A percentile compares a stretch with the other conserved stretches of the same genome.
These are phyloP conservation scores for Saturnispora hagleri DNA, from an alignment of 805 yeast genomes.

Conservation along the genomic window DNA sequence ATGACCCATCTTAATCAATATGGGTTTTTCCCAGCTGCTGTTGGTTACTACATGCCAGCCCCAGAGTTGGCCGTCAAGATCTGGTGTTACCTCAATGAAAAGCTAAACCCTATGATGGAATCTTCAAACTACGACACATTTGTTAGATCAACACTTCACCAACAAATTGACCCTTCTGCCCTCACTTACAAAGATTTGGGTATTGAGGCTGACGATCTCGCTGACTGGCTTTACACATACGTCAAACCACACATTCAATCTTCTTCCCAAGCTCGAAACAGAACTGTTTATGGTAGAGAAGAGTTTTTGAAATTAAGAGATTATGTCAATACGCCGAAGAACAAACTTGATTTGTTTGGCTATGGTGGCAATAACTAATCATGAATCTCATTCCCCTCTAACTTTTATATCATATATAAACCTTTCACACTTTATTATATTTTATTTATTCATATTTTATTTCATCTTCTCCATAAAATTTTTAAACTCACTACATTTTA, in stretches of 20 bases:
- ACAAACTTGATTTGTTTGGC: conserved; percentile 26
- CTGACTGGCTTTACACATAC: conserved; percentile 39
- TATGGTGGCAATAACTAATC: conserved; percentile 14
- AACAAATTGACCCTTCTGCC: conserved; percentile 50
- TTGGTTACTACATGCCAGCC: conserved; percentile 29
- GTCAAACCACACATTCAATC: conserved; percentile 29
- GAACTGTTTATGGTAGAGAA: conserved; percentile 31
- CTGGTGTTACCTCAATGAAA: conserved; percentile 32
- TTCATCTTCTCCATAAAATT: background rate
- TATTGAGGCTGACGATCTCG: conserved; percentile 46
- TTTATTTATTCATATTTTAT: background rate
- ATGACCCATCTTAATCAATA: conserved; percentile 28
- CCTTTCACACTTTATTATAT: conserved; percentile 3
- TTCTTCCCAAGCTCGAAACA: conserved; percentile 28
- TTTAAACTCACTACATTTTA: background rate
- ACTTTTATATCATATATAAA: conserved; percentile 1
- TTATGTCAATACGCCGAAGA: conserved; percentile 29
- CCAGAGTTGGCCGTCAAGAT: conserved; percentile 31
- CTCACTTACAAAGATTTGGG: conserved; percentile 64
- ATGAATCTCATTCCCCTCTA: background rate
- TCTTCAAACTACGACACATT: conserved; percentile 58
- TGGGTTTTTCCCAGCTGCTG: conserved; percentile 30
- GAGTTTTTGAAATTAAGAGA: conserved; percentile 28
- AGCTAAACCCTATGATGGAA: conserved; percentile 33
- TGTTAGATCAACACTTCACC: conserved; percentile 64